These are phyloP conservation scores for Candida sojae DNA, from an alignment of 1,139 yeast species.

Conservation along the genomic window DNA sequence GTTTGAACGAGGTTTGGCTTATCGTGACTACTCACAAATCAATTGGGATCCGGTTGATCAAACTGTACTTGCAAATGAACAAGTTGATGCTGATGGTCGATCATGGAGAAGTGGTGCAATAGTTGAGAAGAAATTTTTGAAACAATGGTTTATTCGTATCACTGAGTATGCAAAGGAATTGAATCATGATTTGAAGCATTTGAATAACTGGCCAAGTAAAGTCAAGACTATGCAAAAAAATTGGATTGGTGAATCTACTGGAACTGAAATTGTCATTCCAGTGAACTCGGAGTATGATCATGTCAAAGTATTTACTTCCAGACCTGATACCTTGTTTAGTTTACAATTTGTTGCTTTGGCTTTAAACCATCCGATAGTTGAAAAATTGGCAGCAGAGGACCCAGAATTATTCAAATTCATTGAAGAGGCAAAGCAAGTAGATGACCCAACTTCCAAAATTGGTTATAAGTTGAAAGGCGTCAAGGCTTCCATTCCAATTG, in stretches of 20 bases:
- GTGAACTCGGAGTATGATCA: conserved; percentile 18
- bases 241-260: conserved; percentile 91
- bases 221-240: conserved; percentile 88
- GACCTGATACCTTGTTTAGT: conserved; percentile 84
- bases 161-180: conserved; percentile 76
- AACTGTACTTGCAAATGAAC: conserved; percentile 95
- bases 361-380: conserved; percentile 63
- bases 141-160: conserved; percentile 92
- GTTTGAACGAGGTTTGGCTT: conserved; percentile 77
- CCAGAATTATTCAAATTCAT: conserved; percentile 49
- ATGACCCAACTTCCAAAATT: conserved; percentile 55
- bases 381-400: conserved; percentile 35
- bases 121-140: conserved; percentile 77
- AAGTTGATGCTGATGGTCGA: conserved; percentile 84
- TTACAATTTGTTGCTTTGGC: conserved; percentile 84
- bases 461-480: conserved; percentile 58
- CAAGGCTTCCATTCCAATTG: conserved; percentile 63
- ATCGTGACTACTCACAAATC: conserved; percentile 81
- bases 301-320: conserved; percentile 72
- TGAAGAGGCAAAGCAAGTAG: conserved; percentile 32
- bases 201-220: conserved; percentile 81
- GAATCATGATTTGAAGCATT: conserved; percentile 56
- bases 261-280: conserved; percentile 66
- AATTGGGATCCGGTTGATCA: conserved; percentile 98
- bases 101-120: conserved; percentile 98